phyloP scores from a whole-genome alignment of 768 basidiomycete species.

The Podaxis pistillaris region DNA sequence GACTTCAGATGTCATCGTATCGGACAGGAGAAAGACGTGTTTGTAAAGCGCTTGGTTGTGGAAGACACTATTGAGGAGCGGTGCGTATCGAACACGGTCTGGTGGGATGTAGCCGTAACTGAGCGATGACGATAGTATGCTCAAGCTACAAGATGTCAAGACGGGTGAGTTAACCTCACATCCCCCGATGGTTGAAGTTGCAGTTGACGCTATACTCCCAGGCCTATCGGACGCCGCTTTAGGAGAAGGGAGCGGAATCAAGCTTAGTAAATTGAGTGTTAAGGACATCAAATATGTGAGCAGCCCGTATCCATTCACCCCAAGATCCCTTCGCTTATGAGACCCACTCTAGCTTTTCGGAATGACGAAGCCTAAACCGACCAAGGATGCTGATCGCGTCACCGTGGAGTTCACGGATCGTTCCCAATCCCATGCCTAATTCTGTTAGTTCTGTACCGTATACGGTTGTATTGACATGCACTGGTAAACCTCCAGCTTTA shows the following conservation, averaged over 20 bases:
- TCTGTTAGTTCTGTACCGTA: background rate
- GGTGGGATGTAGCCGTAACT: background rate
- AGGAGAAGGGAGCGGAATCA: slow-evolving; percentile 63
- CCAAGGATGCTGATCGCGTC: background rate
- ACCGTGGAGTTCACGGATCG: background rate
- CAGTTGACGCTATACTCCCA: slow-evolving; percentile 17
- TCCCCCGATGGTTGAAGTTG: too few species aligned
- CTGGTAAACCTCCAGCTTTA: background rate
- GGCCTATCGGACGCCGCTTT: slow-evolving; percentile 68
- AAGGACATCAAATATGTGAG: slow-evolving; percentile 64
- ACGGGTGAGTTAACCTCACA: slow-evolving; percentile 34
- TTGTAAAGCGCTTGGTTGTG: slow-evolving; percentile 65
- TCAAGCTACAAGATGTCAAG: slow-evolving; percentile 69
- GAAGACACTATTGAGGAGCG: slow-evolving; percentile 75
- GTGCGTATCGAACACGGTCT: slow-evolving; percentile 31
- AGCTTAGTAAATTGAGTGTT: slow-evolving; percentile 65
- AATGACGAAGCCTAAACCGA: slow-evolving; percentile 21
- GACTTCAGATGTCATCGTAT: slow-evolving; percentile 58
- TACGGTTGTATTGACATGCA: background rate
- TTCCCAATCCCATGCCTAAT: background rate
- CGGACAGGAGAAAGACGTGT: slow-evolving; percentile 68
- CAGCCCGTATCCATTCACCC: slow-evolving; percentile 4
- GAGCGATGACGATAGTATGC: slow-evolving; percentile 44
- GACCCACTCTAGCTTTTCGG: slow-evolving; percentile 33
- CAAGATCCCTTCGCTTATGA: background rate